Base-by-base conservation (phyloP, 2,329 filamentous ascomycete species). In the Rosellinia necatrix region DNA sequence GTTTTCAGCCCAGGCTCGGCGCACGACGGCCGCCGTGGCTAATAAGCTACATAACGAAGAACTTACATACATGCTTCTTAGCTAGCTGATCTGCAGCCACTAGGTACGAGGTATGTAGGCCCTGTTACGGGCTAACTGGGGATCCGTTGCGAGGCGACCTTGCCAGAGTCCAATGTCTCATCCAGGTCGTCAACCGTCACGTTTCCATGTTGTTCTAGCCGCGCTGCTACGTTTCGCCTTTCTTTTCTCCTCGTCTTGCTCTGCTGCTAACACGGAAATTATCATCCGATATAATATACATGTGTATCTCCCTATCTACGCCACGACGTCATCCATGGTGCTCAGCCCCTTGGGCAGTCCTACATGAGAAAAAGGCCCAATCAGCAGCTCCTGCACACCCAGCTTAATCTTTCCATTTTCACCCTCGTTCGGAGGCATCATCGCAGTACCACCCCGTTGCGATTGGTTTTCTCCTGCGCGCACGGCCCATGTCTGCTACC, bases 251-350 rank as follows among this genome's bases (percentile, higher is more conserved):
- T 32, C n/a, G n/a, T n/a, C n/a, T n/a, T n/a, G n/a, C n/a, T n/a
- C n/a, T n/a, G n/a, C n/a, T n/a, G n/a, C n/a, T n/a, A n/a, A n/a
- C n/a, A n/a, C n/a, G n/a, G n/a, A n/a, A n/a, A n/a, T n/a, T n/a
- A n/a, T n/a, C n/a, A n/a, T n/a, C n/a, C n/a, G n/a, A n/a, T n/a
- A n/a, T n/a, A n/a, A n/a, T n/a, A n/a, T n/a, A n/a, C n/a, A n/a
- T n/a, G n/a, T n/a, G n/a, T n/a, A n/a, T n/a, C n/a, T n/a, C n/a
- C n/a, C n/a, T n/a, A n/a, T n/a, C n/a, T 19, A 49, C 46, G 58
- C 58, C 58, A 60, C 58, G 17, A 47, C 55, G 38, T 49, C 49
- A 56, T 40, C n/a, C n/a, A 40, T 34, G 38, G 29, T 43, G 25
- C 30, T 21, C 48, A 48, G 29, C 49, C 25, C 38, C 41, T 34